A percentile compares a stretch with the other conserved stretches of the same genome.
Evolutionary conservation across 495 filamentous ascomycete genomes (phyloP).

Genomic region (Trypethelium eluteriae): DNA sequence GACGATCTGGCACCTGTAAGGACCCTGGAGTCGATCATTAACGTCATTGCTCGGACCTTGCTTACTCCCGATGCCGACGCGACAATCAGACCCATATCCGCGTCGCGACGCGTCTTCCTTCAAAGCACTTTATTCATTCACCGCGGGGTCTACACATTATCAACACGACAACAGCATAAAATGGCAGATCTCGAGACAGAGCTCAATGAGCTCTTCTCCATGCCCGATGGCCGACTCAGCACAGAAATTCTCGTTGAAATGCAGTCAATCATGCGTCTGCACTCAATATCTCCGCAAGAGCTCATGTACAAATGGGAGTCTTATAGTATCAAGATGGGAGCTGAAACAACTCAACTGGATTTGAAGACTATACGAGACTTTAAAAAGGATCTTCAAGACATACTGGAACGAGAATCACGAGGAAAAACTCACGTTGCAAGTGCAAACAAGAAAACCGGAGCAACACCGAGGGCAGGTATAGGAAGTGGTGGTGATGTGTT

Average conservation of each 20-base stretch:
- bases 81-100: neutral
- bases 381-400: slow-evolving; percentile 79
- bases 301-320: slow-evolving; percentile 97
- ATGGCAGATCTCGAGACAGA: slow-evolving; percentile 53
- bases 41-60: slow-evolving; percentile 8
- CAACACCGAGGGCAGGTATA: slow-evolving; percentile 56
- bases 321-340: slow-evolving; percentile 85
- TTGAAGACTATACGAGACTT: slow-evolving; percentile 63
- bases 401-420: slow-evolving; percentile 63
- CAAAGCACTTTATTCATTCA: neutral
- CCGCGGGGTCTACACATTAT: slow-evolving; percentile 4
- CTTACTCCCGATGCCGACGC: slow-evolving; percentile 1
- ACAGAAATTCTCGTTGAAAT: slow-evolving; percentile 71
- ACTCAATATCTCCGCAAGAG: slow-evolving; percentile 68
- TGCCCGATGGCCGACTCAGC: slow-evolving; percentile 50
- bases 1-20: neutral
- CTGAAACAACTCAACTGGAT: slow-evolving; percentile 62
- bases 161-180: slow-evolving; percentile 8
- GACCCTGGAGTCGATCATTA: neutral
- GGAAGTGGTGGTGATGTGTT: slow-evolving; percentile 60
- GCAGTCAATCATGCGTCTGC: slow-evolving; percentile 72
- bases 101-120: slow-evolving; percentile 26
- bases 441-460: slow-evolving; percentile 53
- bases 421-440: slow-evolving; percentile 51
- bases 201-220: slow-evolving; percentile 61